Percentiles rank a stretch among this genome's conserved stretches.
Evolutionary conservation across 345 rosid genomes (phyloP).

Genomic region (Euphorbia peplus): DNA sequence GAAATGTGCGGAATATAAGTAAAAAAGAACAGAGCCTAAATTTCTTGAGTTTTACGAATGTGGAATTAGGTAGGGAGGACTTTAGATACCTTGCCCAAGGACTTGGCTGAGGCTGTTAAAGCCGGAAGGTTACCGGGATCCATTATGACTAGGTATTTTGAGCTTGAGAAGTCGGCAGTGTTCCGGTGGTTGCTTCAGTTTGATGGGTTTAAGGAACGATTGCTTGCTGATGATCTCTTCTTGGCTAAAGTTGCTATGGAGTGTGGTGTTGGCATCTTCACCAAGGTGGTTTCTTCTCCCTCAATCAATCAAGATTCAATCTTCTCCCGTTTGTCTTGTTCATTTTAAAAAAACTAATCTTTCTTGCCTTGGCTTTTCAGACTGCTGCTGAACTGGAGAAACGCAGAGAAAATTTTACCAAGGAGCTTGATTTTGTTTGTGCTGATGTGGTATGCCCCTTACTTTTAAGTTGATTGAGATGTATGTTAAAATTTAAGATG

Average conservation of each 20-base stretch:
- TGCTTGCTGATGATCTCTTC: constrained; percentile 71
- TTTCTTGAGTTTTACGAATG: neutral
- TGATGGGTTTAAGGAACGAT: constrained; percentile 63
- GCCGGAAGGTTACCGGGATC: constrained; percentile 53
- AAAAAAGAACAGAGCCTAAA: too few relatives aligned
- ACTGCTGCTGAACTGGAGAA: constrained; percentile 54
- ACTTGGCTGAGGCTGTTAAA: constrained; percentile 53
- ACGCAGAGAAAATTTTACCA: constrained; percentile 48
- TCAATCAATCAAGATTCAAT: too few relatives aligned
- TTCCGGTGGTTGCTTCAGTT: constrained; percentile 58
- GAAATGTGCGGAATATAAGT: too few relatives aligned
- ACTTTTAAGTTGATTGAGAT: neutral
- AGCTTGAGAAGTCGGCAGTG: constrained; percentile 49
- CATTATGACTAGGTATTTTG: constrained; percentile 45
- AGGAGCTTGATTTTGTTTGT: constrained; percentile 69
- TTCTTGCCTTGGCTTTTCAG: constrained; percentile 25
- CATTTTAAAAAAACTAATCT: too few relatives aligned
- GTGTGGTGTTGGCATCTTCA: constrained; percentile 74
- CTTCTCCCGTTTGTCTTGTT: too few relatives aligned
- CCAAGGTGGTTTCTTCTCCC: constrained; percentile 50
- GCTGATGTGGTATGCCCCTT: constrained; percentile 52
- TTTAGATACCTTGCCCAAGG: constrained; percentile 55
- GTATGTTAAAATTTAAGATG: neutral
- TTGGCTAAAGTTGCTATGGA: constrained; percentile 65
- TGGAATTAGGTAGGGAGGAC: constrained; percentile 43